Percentiles rank a stretch among this genome's conserved stretches.
Conservation (phyloP, 78 protist genomes). For the Goniomonas avonlea region DNA sequence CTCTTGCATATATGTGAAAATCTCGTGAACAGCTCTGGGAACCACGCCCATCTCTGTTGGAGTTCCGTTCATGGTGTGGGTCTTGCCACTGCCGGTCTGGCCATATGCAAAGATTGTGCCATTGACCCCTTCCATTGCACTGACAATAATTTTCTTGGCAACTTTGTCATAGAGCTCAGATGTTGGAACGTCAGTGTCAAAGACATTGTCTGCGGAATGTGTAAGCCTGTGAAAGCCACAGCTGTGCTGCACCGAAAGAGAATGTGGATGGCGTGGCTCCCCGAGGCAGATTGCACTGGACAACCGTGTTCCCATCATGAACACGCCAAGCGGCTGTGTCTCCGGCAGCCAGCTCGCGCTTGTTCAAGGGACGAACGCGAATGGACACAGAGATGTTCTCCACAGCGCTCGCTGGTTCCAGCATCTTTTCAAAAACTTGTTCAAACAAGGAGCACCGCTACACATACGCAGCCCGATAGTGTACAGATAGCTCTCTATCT, state of each 20-base stretch:
- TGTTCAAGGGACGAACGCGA: slow-evolving; percentile 6
- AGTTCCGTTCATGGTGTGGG: slow-evolving; percentile 26
- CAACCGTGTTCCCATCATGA: neutral
- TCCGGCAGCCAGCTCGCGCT: neutral
- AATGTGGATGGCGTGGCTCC: neutral
- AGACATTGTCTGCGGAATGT: neutral
- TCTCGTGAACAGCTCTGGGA: neutral
- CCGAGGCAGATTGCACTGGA: neutral
- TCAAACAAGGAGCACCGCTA: too few relatives aligned
- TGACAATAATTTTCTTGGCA: neutral
- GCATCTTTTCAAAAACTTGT: too few relatives aligned
- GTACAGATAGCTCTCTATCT: too few relatives aligned
- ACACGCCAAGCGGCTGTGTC: neutral
- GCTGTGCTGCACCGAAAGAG: neutral
- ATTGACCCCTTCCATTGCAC: slow-evolving; percentile 9
- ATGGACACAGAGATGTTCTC: slow-evolving; percentile 21
- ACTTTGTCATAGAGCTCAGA: neutral
- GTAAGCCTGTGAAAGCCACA: too few relatives aligned
- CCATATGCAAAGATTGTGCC: slow-evolving; percentile 39
- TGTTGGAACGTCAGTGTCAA: neutral
- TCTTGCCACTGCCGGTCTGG: slow-evolving; percentile 39
- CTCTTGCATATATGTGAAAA: neutral
- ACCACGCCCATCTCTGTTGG: neutral
- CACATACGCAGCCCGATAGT: too few relatives aligned
- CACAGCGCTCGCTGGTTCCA: too few relatives aligned